These are phyloP conservation scores for Hypoxylon sp. DNA, from an alignment of 2,329 filamentous ascomycete species.

Conservation along the genomic window DNA sequence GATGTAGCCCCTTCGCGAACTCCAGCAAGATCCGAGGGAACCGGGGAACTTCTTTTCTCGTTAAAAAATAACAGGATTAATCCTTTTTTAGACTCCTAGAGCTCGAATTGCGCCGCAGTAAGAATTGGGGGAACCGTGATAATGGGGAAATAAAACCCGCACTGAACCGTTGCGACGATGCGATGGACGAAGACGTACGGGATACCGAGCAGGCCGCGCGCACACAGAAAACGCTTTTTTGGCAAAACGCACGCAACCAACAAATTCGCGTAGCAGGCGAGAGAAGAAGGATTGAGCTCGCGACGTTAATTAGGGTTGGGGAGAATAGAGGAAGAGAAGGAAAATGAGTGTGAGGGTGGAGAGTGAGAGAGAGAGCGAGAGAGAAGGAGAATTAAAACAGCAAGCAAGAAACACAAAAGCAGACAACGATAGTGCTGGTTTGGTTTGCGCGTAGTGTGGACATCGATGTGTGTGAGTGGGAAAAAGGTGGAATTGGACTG, in stretches of 20 bases:
- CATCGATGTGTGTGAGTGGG: constrained; percentile 51
- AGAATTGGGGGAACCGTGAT: constrained; percentile 47
- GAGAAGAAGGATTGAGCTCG: constrained; percentile 43
- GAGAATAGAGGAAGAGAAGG: constrained; percentile 45
- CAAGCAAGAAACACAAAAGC: constrained; percentile 52
- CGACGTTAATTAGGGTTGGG: constrained; percentile 54
- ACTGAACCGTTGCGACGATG: constrained; percentile 51
- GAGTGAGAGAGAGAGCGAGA: constrained; percentile 52
- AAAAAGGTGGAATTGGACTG: constrained; percentile 51
- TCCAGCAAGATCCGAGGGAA: constrained; percentile 46
- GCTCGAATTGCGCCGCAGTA: constrained; percentile 47
- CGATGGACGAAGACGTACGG: constrained; percentile 50
- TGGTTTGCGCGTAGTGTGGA: constrained; percentile 54
- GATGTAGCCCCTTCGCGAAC: constrained; percentile 50
- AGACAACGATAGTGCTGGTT: constrained; percentile 57
- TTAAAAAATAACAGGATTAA: constrained; percentile 43
- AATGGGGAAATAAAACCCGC: constrained; percentile 51
- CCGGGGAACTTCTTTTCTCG: constrained; percentile 39
- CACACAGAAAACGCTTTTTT: constrained; percentile 56
- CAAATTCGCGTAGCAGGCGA: constrained; percentile 55
- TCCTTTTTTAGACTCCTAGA: constrained; percentile 49
- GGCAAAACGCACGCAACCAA: constrained; percentile 57
- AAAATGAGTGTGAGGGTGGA: constrained; percentile 51
- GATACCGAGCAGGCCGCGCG: constrained; percentile 55
- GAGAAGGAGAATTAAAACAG: constrained; percentile 61